Evolutionary conservation across 2,329 filamentous ascomycete genomes (phyloP), one percentile per base, ranked within the genome.

Genomic region (Fusarium veterinarium): DNA sequence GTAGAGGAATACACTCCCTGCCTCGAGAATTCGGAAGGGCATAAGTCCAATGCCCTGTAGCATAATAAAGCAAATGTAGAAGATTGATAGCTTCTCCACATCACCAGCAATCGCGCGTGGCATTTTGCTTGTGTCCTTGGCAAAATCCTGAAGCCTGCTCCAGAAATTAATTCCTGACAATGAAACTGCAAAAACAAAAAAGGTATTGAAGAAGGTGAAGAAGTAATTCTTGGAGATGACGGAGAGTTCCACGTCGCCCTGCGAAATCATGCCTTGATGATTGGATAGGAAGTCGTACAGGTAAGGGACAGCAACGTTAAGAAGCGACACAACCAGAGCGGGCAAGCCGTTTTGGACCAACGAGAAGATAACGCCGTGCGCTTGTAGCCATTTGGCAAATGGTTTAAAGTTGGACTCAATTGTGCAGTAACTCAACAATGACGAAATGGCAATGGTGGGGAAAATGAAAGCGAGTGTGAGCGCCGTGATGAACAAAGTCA

Each of bases 161-260:
- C 91, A 91, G 78, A 97, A 93, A 60, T 91, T 90, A 42, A 92
- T 90, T 83, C 93, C 94, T 8, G 95, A 94, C 60, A 93, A 93
- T 49, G 97, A 93, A 31, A 96, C 88, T 2, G 95, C 97, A 80
- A 98, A 98, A 48, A 98, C 90, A 56, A 98, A 89, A 83, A 99
- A 99, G 64, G 98, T 94, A 83, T 99, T 99, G 89, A 99, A 98
- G 83, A 99, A 99, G 14, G 93, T 95, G 80, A 99, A 99, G 87
- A 98, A 97, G 84, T 98, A 99, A 82, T 98, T 99, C 84, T 99
- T 99, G 60, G 94, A 97, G 73, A 99, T 95, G 48, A 97, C 88
- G 0, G 96, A 98, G 11, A 99, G 87, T 81, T 98, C 96, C 28
- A 99, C 91, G 70, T 99, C 96, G 48, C 94, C 94, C 76, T 95